A percentile compares a stretch with the other conserved stretches of the same genome.
Evolutionary conservation across 2,329 filamentous ascomycete species (phyloP).

Genomic region (Apiospora koreana): DNA sequence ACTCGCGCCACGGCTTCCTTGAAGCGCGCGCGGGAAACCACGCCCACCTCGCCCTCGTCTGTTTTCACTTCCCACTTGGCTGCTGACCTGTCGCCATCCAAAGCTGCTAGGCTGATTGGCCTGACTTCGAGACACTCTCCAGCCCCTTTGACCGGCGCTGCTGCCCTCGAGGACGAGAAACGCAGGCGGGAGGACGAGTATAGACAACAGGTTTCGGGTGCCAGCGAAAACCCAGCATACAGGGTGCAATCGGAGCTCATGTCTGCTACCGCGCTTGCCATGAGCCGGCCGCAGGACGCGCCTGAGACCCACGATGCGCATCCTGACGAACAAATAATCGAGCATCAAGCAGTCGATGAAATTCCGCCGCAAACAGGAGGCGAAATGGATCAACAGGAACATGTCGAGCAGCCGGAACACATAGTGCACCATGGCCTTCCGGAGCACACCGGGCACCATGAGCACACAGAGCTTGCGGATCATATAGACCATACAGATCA

Average conservation of each 20-base stretch:
- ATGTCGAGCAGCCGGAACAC: neutral
- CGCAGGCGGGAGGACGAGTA: constrained; percentile 48
- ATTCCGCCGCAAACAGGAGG: neutral
- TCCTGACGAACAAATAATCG: neutral
- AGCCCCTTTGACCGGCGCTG: constrained; percentile 52
- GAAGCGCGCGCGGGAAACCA: constrained; percentile 49
- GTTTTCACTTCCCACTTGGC: constrained; percentile 31
- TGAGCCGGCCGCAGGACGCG: constrained; percentile 59
- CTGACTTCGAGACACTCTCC: constrained; percentile 45
- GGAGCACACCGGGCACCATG: neutral
- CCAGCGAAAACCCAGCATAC: constrained; percentile 56
- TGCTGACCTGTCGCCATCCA: constrained; percentile 51
- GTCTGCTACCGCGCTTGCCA: constrained; percentile 51
- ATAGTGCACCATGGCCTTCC: neutral
- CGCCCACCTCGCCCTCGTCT: constrained; percentile 40
- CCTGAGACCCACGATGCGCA: constrained; percentile 3
- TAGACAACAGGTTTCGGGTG: constrained; percentile 41
- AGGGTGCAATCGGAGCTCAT: constrained; percentile 55
- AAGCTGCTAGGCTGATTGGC: constrained; percentile 51
- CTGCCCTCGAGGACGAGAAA: constrained; percentile 55
- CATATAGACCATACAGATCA: neutral
- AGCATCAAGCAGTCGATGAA: neutral
- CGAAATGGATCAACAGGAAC: neutral
- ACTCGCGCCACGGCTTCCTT: constrained; percentile 39
- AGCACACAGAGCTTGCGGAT: neutral